Evolutionary conservation across 345 rosid species (phyloP).

Genomic region (Eutrema heterophyllum): DNA sequence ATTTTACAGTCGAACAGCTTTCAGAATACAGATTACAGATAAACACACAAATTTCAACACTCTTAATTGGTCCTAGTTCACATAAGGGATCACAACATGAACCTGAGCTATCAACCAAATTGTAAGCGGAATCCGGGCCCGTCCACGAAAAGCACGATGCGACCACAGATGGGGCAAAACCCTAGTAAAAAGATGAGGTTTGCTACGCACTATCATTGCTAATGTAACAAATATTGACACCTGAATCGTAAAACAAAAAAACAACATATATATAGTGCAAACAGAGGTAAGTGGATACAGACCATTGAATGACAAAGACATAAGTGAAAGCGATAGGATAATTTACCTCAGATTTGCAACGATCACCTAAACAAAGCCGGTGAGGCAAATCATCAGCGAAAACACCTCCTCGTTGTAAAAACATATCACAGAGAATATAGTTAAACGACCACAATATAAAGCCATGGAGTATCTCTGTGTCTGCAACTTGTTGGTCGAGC

Average conservation of each 20-base stretch:
- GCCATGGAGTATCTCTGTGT: neutral
- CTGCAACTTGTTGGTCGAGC: conserved; percentile 38
- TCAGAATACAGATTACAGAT: conserved; percentile 7
- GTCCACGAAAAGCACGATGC: conserved; percentile 55
- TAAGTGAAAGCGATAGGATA: no score
- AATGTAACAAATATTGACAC: conserved; percentile 68
- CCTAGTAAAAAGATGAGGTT: conserved; percentile 59
- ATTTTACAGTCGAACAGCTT: neutral
- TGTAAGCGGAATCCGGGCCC: conserved; percentile 56
- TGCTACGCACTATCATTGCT: conserved; percentile 64
- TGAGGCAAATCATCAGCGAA: no score
- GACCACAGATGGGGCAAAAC: conserved; percentile 51
- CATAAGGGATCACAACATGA: neutral
- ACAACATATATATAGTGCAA: neutral
- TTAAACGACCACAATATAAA: no score
- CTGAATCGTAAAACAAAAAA: conserved; percentile 29
- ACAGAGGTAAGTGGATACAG: neutral
- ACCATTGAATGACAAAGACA: neutral
- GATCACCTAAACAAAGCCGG: no score
- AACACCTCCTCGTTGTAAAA: no score
- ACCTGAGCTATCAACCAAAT: conserved; percentile 77
- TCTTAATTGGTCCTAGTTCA: no score
- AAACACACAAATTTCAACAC: neutral
- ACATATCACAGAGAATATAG: no score
- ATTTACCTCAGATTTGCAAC: no score